Base-by-base conservation (phyloP, 768 basidiomycete genomes). In the Pisolithus orientalis region DNA sequence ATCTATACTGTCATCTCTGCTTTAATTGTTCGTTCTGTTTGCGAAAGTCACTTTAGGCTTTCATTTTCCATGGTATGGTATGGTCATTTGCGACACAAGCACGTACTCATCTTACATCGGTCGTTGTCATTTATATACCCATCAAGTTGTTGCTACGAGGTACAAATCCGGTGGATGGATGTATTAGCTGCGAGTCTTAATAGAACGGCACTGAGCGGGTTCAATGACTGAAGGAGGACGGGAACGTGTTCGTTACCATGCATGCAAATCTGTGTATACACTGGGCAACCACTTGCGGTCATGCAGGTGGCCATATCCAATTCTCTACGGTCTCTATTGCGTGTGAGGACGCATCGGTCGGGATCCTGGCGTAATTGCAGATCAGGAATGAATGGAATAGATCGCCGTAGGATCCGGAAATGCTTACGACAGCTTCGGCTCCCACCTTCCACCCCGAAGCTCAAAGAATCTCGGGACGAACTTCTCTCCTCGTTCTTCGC, bases 381-480 rank as follows among this genome's bases (percentile, higher is more conserved):
- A 39, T 43, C 27, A 27, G 43, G 13, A 34, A 34, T 34, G 34
- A 34, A 13, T 13, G 14, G 34, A 34, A 34, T 44, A 38, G 31
- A 31, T 24, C 49, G 8, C 37, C 51, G 47, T 47, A 43, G 44
- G 37, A 39, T 29, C 34, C 6, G 24, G 37, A 34, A 24, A 29
- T 27, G 75, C 86, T 54, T 63, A 89, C 87, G 69, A 72, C 57
- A 97, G 70, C 65, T 84, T 90, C 2, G 94, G 91, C 55, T 79
- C 72, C 87, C 91, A 97, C 60, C 83, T 82, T 6, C 90, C 90
- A 53, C 89, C 82, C 50, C 72, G 72, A 59, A 79, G 70, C 66
- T 82, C 79, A 70, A 99, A 99, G 73, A 86, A 98, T 58, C 86
- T 76, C 44, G 90, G 82, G n/a, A 77, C 71, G 60, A 88, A 84